Conservation (phyloP, 495 filamentous ascomycete species). For the Cladorrhinum samala region DNA sequence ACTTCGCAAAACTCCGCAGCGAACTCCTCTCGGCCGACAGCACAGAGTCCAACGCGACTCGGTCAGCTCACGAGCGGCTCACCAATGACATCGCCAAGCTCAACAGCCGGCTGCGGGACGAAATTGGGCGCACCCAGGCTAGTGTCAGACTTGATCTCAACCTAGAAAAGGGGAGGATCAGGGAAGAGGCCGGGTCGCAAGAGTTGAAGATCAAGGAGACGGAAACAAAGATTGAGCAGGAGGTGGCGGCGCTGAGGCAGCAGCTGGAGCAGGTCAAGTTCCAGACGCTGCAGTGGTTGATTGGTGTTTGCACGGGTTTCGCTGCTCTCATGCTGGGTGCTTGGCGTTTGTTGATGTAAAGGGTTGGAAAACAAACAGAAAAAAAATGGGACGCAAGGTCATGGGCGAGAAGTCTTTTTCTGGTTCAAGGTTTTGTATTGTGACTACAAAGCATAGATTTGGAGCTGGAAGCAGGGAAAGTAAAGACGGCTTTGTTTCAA, state of each 20-base stretch:
- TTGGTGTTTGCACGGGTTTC: constrained; percentile 91
- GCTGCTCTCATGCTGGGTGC: constrained; percentile 92
- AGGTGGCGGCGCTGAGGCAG: constrained; percentile 84
- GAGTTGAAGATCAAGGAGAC: constrained; percentile 99
- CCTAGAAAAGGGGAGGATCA: constrained; percentile 91
- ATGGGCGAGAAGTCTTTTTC: too few relatives aligned
- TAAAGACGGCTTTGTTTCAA: too few relatives aligned
- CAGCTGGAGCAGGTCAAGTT: constrained; percentile 97
- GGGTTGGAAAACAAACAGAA: constrained; percentile 1
- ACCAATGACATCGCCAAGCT: constrained; percentile 93
- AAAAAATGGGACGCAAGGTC: too few relatives aligned
- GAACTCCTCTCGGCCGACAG: constrained; percentile 88
- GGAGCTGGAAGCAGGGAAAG: too few relatives aligned
- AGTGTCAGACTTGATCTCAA: constrained; percentile 89
- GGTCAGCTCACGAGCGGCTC: constrained; percentile 83
- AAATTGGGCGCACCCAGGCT: constrained; percentile 89
- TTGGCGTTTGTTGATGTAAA: constrained; percentile 76
- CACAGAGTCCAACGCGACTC: constrained; percentile 80
- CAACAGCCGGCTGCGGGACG: constrained; percentile 79
- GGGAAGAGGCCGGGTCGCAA: constrained; percentile 94
- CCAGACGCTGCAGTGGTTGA: constrained; percentile 94
- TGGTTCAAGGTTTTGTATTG: neutral
- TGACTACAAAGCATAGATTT: neutral
- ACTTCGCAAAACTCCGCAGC: constrained; percentile 96
- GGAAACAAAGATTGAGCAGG: constrained; percentile 96